phyloP scores from a whole-genome alignment of 2,329 filamentous ascomycete genomes.

The Fusarium floridanum region DNA sequence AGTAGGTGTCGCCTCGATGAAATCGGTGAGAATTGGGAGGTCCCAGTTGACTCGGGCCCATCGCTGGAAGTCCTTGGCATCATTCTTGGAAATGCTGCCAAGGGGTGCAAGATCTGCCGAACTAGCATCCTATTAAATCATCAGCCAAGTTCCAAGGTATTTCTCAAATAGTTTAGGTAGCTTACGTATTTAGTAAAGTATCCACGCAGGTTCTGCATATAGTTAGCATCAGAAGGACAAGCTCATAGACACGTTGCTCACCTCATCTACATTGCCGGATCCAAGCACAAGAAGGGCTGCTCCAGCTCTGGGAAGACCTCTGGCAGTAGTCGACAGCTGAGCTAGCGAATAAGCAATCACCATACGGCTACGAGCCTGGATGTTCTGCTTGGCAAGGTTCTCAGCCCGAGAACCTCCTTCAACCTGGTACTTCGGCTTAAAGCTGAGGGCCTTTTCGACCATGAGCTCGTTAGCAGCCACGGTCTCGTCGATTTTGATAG shows the following conservation, averaged over 20 bases:
- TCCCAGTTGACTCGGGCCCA: conserved; percentile 69
- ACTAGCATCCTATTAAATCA: not conserved
- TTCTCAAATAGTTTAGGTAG: not conserved
- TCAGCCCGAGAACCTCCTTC: conserved; percentile 62
- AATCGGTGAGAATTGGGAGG: conserved; percentile 73
- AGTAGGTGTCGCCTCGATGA: conserved; percentile 70
- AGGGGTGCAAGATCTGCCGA: conserved; percentile 68
- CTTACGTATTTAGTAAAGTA: conserved; percentile 1
- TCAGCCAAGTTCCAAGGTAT: not conserved
- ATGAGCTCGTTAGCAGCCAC: not conserved
- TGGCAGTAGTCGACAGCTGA: conserved; percentile 34
- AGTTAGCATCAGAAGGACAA: not conserved
- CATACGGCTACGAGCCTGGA: not conserved
- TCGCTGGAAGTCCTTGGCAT: conserved; percentile 73
- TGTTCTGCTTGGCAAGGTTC: conserved; percentile 64
- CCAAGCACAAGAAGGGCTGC: conserved; percentile 32
- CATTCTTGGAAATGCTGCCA: conserved; percentile 69
- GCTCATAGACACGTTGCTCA: conserved; percentile 42
- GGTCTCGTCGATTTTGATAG: not conserved
- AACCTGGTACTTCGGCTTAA: not conserved
- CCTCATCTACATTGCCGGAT: not conserved
- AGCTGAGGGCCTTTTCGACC: not conserved
- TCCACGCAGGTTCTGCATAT: not conserved
- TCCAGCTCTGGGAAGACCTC: conserved; percentile 35
- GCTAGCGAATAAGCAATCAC: conserved; percentile 53